phyloP scores from a whole-genome alignment of 2,329 filamentous ascomycete species.

The Ophiognomonia clavigignenti-juglandacearum region DNA sequence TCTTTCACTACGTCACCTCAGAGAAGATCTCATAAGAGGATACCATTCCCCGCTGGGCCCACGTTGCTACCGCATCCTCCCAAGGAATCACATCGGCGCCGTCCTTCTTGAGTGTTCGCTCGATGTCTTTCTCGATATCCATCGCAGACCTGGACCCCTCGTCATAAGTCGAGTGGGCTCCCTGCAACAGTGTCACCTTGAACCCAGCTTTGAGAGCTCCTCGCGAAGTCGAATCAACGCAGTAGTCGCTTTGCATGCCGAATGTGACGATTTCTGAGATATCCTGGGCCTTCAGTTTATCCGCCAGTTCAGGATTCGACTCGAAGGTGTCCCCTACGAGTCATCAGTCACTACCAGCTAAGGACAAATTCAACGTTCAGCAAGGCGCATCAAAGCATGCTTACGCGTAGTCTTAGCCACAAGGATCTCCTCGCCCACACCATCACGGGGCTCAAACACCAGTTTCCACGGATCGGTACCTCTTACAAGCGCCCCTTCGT shows the following conservation, averaged over 20 bases:
- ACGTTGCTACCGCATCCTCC: conserved; percentile 17
- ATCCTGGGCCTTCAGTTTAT: conserved; percentile 18
- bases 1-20: no score
- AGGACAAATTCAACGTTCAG: neutral
- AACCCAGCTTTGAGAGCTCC: conserved; percentile 25
- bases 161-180: conserved; percentile 29
- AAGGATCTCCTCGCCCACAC: conserved; percentile 19
- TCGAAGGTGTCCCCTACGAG: conserved; percentile 24
- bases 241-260: conserved; percentile 29
- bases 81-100: conserved; percentile 22
- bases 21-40: conserved; percentile 12
- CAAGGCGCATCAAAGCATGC: neutral
- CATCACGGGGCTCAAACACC: conserved; percentile 23
- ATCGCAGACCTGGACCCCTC: conserved; percentile 17
- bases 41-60: conserved; percentile 14
- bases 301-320: conserved; percentile 25
- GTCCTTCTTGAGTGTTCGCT: conserved; percentile 18
- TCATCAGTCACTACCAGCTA: neutral
- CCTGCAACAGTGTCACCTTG: conserved; percentile 23
- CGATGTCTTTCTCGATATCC: conserved; percentile 25
- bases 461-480: conserved; percentile 24
- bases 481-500: conserved; percentile 19
- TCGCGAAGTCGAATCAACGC: conserved; percentile 23
- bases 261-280: conserved; percentile 23
- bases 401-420: conserved; percentile 25